These are phyloP conservation scores for Allantophomopsis lycopodina DNA, from an alignment of 2,329 filamentous ascomycete species.

Conservation along the genomic window DNA sequence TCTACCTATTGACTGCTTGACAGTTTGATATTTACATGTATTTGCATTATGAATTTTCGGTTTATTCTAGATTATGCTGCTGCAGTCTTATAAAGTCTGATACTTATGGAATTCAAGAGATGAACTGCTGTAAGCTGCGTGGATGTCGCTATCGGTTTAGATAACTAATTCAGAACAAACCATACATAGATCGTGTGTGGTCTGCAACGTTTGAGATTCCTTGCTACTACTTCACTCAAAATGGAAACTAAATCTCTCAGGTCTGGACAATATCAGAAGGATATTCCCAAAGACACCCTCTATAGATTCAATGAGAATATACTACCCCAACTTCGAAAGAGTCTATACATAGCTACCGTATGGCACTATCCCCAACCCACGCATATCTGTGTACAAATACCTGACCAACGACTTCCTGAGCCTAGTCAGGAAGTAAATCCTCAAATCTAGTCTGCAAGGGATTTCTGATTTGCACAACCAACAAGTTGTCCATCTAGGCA, in stretches of 20 bases:
- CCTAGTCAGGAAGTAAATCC: conserved; percentile 3
- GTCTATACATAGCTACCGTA: conserved; percentile 1
- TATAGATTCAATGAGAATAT: conserved; percentile 7
- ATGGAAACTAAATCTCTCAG: conserved; percentile 1
- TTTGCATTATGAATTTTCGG: too few relatives aligned
- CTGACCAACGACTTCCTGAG: conserved; percentile 3
- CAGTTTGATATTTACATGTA: too few relatives aligned
- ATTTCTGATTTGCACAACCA: conserved; percentile 3
- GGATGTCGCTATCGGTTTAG: conserved; percentile 18
- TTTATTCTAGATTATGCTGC: too few relatives aligned
- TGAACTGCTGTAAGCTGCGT: too few relatives aligned
- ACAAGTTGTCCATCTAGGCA: conserved; percentile 2
- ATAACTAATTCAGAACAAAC: conserved; percentile 19
- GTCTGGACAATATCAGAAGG: conserved; percentile 4
- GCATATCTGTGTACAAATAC: conserved; percentile 4
- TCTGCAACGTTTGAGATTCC: conserved; percentile 14
- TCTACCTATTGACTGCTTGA: too few relatives aligned
- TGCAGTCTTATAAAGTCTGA: too few relatives aligned
- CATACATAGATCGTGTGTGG: conserved; percentile 18
- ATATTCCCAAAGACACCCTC: conserved; percentile 3
- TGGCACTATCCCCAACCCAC: conserved; percentile 1
- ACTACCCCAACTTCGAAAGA: conserved; percentile 10
- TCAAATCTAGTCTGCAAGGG: conserved; percentile 1
- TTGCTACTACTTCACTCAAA: not conserved
- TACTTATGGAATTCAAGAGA: too few relatives aligned